Evolutionary conservation across 441 rosid species (phyloP).

Genomic region (Brassica hybrid): DNA sequence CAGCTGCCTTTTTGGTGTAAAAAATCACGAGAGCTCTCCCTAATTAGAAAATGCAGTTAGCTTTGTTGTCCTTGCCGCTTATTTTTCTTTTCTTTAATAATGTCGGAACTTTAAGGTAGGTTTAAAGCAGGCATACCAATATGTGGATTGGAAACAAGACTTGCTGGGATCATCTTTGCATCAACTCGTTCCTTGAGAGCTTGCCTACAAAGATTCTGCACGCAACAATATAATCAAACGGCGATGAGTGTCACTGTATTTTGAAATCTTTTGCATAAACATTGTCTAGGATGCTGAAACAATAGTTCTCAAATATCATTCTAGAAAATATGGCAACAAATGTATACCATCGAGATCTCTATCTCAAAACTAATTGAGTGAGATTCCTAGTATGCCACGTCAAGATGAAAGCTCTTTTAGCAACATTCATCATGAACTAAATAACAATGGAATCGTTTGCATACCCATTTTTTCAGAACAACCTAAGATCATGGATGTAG

Average conservation of each 20-base stretch:
- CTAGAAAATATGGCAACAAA: conserved; percentile 12
- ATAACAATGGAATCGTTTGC: conserved; percentile 1
- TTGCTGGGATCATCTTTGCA: conserved; percentile 52
- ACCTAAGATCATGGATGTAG: conserved; percentile 11
- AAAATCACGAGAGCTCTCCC: conserved; percentile 62
- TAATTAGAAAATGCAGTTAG: conserved; percentile 28
- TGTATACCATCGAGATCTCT: not conserved
- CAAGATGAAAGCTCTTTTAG: conserved; percentile 9
- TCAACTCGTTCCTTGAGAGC: conserved; percentile 53
- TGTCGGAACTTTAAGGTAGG: not conserved
- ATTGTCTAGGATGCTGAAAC: conserved; percentile 9
- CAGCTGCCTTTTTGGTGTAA: conserved; percentile 54
- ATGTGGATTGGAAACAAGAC: conserved; percentile 41
- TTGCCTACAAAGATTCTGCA: conserved; percentile 53
- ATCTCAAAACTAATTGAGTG: conserved; percentile 10
- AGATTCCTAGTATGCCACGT: conserved; percentile 5
- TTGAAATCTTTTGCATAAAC: conserved; percentile 15
- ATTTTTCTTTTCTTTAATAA: not conserved
- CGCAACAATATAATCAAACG: conserved; percentile 16
- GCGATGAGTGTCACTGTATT: not conserved
- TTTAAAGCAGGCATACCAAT: conserved; percentile 46
- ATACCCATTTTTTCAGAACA: conserved; percentile 2
- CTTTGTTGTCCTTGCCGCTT: not conserved
- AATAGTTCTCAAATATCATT: not conserved
- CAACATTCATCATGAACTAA: conserved; percentile 2